Evolutionary conservation across 2,329 filamentous ascomycete genomes (phyloP).

Genomic region (Falciphora oryzae): DNA sequence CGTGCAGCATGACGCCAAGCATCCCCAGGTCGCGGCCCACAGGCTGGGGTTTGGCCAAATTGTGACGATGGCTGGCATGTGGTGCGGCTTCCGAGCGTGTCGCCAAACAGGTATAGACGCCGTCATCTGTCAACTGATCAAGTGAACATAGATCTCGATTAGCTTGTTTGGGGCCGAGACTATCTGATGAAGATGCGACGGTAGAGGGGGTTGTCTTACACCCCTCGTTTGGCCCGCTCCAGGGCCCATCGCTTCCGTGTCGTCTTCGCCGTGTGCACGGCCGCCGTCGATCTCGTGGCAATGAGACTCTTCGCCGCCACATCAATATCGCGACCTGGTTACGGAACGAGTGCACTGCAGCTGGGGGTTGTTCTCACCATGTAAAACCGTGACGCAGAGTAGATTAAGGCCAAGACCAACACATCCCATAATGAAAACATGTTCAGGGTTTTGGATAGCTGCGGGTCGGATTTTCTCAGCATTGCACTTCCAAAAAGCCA

Average conservation of each 20-base stretch:
- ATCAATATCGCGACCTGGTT: not conserved
- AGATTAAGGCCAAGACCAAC: conserved; percentile 63
- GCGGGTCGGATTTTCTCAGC: conserved; percentile 12
- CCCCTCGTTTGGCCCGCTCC: not conserved
- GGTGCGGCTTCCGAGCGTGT: conserved; percentile 6
- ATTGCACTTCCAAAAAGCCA: not conserved
- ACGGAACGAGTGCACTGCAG: not conserved
- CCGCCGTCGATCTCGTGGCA: not conserved
- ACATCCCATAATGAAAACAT: conserved; percentile 65
- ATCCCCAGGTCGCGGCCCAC: conserved; percentile 60
- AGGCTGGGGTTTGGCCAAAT: conserved; percentile 22
- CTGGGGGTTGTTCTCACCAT: conserved; percentile 38
- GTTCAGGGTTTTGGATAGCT: conserved; percentile 59
- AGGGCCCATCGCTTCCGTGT: not conserved
- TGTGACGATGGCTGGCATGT: conserved; percentile 48
- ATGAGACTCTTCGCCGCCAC: not conserved
- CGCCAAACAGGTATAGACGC: not conserved
- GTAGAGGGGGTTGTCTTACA: not conserved
- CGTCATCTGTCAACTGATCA: conserved; percentile 1
- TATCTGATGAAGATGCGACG: not conserved
- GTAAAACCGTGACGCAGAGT: conserved; percentile 58
- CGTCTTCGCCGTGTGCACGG: not conserved
- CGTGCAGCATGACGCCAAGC: conserved; percentile 64
- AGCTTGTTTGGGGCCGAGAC: not conserved
- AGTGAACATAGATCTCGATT: not conserved